Evolutionary conservation across 208 protist species (phyloP), one percentile per base, ranked within the genome.

Genomic region (Acanthamoeba lugdunensis): DNA sequence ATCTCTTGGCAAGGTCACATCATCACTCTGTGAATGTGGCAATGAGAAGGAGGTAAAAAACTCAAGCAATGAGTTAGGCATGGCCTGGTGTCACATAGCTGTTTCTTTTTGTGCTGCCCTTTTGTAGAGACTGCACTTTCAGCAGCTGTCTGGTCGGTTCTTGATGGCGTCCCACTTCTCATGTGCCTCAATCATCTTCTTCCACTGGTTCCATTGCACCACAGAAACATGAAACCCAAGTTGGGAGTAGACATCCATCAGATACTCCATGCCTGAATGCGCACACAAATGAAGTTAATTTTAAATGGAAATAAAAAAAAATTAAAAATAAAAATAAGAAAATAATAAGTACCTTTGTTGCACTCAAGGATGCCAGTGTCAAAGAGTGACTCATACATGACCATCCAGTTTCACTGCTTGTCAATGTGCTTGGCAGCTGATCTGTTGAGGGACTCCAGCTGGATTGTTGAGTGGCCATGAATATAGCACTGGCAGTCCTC

Each of bases 381-480:
- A 77, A 77, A 77, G 28, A 77, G 30, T 45, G 69, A 33, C 37
- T 50, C 13, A 77, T 77, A 77, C 69, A 77, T 77, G 69, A 77
- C 69, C 6, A 30, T 77, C 69, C 69, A 77, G 28, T 67, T 77
- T 77, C 69, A 11, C n/a, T 48, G 69, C 30, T 77, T 77, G 30
- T 77, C 69, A 77, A 48, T 30, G 18, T 8, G 61, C 61, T 67
- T 67, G 61, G 61, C 61, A 7, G 18, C 69, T 77, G 69, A 30
- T 41, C 69, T n/a, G 37, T 77, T 77, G 69, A 77, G 69, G 18
- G 69, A 77, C 69, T 77, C 69, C 45, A 77, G 69, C 37, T 77
- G 69, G 23, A 77, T 77, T 77, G 69, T 77, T 21, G 69, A 77
- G 37, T 77, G 37, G 69, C 69, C 69, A 77, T 77, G 69, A 48